A percentile compares a stretch with the other conserved stretches of the same genome.
These are phyloP conservation scores for Noccaea caerulescens DNA, from an alignment of 345 rosid species.

Conservation along the genomic window DNA sequence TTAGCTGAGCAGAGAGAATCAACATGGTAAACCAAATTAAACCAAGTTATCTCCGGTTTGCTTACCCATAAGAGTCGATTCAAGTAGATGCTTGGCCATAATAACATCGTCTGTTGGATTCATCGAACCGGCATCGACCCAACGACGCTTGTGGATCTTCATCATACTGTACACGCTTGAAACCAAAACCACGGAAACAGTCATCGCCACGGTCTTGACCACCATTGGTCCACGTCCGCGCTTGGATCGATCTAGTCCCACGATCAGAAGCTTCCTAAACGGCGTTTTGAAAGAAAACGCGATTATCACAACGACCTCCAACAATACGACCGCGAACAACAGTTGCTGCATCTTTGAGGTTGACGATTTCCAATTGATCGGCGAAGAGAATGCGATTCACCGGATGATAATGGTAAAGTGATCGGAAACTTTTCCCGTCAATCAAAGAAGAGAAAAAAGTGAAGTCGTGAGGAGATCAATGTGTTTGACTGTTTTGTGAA, in stretches of 20 bases:
- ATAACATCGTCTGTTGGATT: constrained; percentile 80
- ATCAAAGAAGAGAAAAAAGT: background rate
- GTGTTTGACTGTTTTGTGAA: background rate
- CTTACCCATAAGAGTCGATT: constrained; percentile 80
- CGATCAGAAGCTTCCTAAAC: constrained; percentile 63
- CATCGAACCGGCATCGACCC: constrained; percentile 51
- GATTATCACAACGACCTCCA: constrained; percentile 58
- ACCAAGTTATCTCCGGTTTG: background rate
- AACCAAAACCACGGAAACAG: constrained; percentile 51
- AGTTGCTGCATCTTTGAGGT: constrained; percentile 56
- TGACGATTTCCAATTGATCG: no score
- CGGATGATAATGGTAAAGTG: background rate
- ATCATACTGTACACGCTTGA: constrained; percentile 59
- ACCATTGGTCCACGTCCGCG: constrained; percentile 80
- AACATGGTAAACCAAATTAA: background rate
- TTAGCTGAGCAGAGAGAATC: no score
- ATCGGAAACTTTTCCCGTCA: constrained; percentile 5
- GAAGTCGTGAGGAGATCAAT: constrained; percentile 9
- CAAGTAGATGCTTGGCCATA: constrained; percentile 65
- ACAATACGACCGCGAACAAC: constrained; percentile 54
- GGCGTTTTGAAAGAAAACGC: constrained; percentile 68
- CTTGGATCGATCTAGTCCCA: constrained; percentile 63
- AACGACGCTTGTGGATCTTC: constrained; percentile 60
- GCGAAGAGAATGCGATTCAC: no score
- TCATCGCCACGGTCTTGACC: constrained; percentile 65